A percentile compares a stretch with the other conserved stretches of the same genome.
Evolutionary conservation across 2,329 filamentous ascomycete genomes (phyloP).

Genomic region (Paramyrothecium roridum): DNA sequence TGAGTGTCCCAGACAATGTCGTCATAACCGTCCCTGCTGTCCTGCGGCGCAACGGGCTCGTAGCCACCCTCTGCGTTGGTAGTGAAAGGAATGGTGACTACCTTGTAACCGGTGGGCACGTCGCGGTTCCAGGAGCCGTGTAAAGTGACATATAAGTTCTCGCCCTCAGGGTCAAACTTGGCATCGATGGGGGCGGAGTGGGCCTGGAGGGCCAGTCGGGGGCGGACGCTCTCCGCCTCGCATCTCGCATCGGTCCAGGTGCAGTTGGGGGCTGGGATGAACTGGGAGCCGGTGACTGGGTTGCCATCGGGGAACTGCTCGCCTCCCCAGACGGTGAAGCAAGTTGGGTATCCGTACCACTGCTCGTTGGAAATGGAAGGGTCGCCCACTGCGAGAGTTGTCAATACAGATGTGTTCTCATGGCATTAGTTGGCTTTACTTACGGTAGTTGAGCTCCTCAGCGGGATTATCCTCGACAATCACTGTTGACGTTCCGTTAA

Average conservation of each 20-base stretch:
- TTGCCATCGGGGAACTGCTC: slow-evolving; percentile 21
- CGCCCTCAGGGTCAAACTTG: slow-evolving; percentile 50
- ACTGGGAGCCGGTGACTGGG: slow-evolving; percentile 29
- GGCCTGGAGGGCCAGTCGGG: slow-evolving; percentile 52
- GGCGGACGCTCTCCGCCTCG: slow-evolving; percentile 23
- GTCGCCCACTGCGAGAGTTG: slow-evolving; percentile 18
- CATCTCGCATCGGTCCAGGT: slow-evolving; percentile 33
- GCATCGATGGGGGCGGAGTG: slow-evolving; percentile 61
- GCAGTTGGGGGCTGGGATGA: slow-evolving; percentile 30
- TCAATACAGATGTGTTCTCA: neutral
- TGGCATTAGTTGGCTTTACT: slow-evolving; percentile 5
- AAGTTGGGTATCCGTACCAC: slow-evolving; percentile 59
- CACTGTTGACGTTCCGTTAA: slow-evolving; percentile 41
- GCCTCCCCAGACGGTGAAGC: slow-evolving; percentile 54
- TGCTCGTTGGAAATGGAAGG: slow-evolving; percentile 20
- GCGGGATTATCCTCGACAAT: slow-evolving; percentile 61
- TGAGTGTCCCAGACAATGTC: slow-evolving; percentile 29
- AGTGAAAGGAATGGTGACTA: slow-evolving; percentile 31
- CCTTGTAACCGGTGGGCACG: slow-evolving; percentile 33
- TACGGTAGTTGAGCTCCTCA: slow-evolving; percentile 63
- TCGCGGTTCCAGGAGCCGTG: slow-evolving; percentile 55
- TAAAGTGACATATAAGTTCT: slow-evolving; percentile 56
- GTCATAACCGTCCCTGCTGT: slow-evolving; percentile 22
- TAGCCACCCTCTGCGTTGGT: slow-evolving; percentile 17
- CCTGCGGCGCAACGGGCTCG: slow-evolving; percentile 25